phyloP scores from a whole-genome alignment of 768 basidiomycete species.

The Candolleomyces eurysporus region DNA sequence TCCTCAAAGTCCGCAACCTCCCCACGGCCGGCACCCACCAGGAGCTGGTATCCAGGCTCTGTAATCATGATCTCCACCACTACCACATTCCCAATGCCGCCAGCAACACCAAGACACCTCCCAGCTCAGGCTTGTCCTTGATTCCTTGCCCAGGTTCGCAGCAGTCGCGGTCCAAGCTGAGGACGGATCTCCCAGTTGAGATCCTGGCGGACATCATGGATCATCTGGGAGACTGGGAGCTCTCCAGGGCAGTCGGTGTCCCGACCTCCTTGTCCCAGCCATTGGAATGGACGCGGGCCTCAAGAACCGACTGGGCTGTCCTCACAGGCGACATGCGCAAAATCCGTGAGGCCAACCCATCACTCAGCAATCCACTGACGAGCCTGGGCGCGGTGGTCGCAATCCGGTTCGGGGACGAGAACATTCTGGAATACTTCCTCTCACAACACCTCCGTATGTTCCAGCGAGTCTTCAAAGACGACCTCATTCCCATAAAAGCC shows the following conservation, averaged over 20 bases:
- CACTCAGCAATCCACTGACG: constrained; percentile 55
- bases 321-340: constrained; percentile 59
- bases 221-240: constrained; percentile 81
- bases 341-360: constrained; percentile 60
- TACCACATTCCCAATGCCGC: constrained; percentile 55
- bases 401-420: constrained; percentile 72
- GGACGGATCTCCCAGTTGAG: constrained; percentile 71
- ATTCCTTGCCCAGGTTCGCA: constrained; percentile 6
- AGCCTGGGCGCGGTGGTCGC: constrained; percentile 64
- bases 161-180: constrained; percentile 27
- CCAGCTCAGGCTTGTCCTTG: constrained; percentile 16
- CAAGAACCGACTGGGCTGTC: constrained; percentile 68
- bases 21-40: constrained; percentile 58
- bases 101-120: constrained; percentile 22
- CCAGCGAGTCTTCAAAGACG: constrained; percentile 58
- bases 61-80: constrained; percentile 71
- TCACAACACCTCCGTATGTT: constrained; percentile 65
- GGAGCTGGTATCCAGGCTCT: constrained; percentile 70
- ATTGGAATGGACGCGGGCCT: constrained; percentile 69
- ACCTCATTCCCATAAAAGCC: constrained; percentile 75
- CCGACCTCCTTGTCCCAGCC: constrained; percentile 68
- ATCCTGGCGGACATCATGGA: constrained; percentile 77
- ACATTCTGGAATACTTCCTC: constrained; percentile 73
- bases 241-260: constrained; percentile 72
- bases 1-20: constrained; percentile 71